These are phyloP conservation scores for Populus simonii DNA, from an alignment of 345 rosid genomes.

Conservation along the genomic window DNA sequence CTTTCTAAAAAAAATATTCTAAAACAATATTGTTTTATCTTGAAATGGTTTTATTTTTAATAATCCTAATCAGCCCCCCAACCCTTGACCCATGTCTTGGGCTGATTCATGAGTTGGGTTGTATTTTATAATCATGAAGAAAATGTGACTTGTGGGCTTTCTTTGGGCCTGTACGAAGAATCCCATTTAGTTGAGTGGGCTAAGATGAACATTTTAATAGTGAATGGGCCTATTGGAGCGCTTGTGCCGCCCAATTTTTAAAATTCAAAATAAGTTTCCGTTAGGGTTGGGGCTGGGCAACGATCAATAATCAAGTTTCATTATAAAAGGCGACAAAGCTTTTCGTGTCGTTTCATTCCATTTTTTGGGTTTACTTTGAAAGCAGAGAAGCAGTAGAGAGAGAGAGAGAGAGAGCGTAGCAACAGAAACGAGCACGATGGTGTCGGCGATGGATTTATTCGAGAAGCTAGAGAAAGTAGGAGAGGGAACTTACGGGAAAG, in stretches of 20 bases:
- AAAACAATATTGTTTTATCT: too few species aligned
- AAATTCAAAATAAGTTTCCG: constrained; percentile 6
- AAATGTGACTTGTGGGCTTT: background rate
- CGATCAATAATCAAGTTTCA: background rate
- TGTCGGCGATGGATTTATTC: constrained; percentile 80
- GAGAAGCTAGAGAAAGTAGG: constrained; percentile 99
- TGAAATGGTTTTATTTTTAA: too few species aligned
- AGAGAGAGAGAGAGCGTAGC: background rate
- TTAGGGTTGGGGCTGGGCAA: background rate
- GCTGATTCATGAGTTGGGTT: too few species aligned
- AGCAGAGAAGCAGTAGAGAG: background rate
- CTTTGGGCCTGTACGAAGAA: background rate
- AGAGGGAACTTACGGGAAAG: constrained; percentile 96
- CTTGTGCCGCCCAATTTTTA: background rate
- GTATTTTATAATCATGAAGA: too few species aligned
- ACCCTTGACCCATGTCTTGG: too few species aligned
- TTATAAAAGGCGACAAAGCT: background rate
- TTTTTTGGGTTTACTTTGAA: background rate
- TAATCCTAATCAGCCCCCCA: too few species aligned
- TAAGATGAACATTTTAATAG: too few species aligned
- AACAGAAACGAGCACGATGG: background rate
- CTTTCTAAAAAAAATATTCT: too few species aligned
- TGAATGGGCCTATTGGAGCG: background rate
- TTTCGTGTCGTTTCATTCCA: background rate
- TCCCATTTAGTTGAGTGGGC: too few species aligned